These are phyloP conservation scores for Naganishia albida DNA, from an alignment of 1,284 basidiomycete genomes.

Conservation along the genomic window DNA sequence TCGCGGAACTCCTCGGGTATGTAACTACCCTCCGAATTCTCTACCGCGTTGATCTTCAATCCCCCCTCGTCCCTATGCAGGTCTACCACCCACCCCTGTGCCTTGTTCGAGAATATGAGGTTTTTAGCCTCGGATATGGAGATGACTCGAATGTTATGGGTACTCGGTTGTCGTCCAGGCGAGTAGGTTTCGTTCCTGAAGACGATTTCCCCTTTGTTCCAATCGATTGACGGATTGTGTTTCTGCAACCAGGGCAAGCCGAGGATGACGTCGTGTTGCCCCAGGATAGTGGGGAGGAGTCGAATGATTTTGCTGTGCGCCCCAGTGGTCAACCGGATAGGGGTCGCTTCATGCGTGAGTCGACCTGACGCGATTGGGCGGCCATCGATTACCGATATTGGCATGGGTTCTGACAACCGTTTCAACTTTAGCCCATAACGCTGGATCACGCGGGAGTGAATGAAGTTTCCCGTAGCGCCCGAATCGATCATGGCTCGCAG, in stretches of 20 bases:
- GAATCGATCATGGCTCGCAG: slow-evolving; percentile 17
- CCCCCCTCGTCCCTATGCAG: neutral
- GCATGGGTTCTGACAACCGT: neutral
- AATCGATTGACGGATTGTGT: slow-evolving; percentile 15
- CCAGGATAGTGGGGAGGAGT: neutral
- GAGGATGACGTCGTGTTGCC: slow-evolving; percentile 15
- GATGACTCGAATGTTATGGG: neutral
- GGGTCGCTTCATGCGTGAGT: neutral
- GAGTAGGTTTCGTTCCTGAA: neutral
- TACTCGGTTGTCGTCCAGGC: too few relatives aligned
- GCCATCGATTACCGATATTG: slow-evolving; percentile 10
- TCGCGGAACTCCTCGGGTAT: slow-evolving; percentile 34
- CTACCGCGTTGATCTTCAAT: neutral
- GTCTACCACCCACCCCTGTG: neutral
- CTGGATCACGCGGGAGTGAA: neutral
- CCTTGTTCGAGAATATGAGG: neutral
- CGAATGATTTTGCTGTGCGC: neutral
- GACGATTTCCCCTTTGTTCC: neutral
- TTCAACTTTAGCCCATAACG: neutral
- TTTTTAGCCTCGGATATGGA: neutral
- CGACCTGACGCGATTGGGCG: neutral
- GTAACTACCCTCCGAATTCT: neutral
- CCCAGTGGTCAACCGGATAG: neutral
- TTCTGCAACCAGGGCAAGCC: slow-evolving; percentile 17
- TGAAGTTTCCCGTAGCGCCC: slow-evolving; percentile 18